Evolutionary conservation across 73 alveolate species (phyloP).

Genomic region (Blepharisma japonicum): DNA sequence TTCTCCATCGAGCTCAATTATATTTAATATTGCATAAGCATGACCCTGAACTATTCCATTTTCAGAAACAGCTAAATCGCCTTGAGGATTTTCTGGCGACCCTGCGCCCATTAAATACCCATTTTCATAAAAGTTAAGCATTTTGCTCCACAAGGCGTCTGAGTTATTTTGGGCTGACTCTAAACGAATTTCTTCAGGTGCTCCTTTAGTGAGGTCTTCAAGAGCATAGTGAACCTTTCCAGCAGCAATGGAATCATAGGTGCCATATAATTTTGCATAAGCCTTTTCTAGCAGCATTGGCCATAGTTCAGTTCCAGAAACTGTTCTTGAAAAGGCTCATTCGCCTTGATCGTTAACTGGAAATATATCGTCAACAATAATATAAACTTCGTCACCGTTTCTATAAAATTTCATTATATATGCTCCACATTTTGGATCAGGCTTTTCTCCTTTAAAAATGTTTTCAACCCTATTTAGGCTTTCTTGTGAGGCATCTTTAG

Average conservation of each 20-base stretch:
- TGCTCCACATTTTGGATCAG: constrained; percentile 65
- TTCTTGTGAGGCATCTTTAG: constrained; percentile 6
- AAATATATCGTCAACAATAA: constrained; percentile 60
- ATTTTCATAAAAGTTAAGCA: constrained; percentile 35
- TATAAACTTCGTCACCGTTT: constrained; percentile 43
- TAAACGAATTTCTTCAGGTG: constrained; percentile 62
- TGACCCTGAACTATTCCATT: constrained; percentile 83
- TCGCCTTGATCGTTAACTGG: constrained; percentile 55
- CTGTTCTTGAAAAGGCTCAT: constrained; percentile 65
- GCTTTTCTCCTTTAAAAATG: constrained; percentile 29
- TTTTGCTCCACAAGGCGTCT: constrained; percentile 66
- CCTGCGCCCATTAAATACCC: constrained; percentile 74
- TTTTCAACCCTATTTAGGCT: background rate
- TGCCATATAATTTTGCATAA: constrained; percentile 67
- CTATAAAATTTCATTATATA: constrained; percentile 57
- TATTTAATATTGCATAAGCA: constrained; percentile 74
- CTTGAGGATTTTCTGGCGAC: constrained; percentile 70
- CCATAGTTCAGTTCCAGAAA: constrained; percentile 69
- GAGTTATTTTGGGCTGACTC: constrained; percentile 54
- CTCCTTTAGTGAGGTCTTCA: constrained; percentile 69
- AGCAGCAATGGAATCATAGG: constrained; percentile 55
- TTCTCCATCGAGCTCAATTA: constrained; percentile 49
- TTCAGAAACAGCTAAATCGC: constrained; percentile 64
- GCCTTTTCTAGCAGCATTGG: constrained; percentile 76
- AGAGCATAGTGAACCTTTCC: constrained; percentile 74